A percentile compares a stretch with the other conserved stretches of the same genome.
Conservation (phyloP, 306 rosid genomes). For the Ormosia emarginata region DNA sequence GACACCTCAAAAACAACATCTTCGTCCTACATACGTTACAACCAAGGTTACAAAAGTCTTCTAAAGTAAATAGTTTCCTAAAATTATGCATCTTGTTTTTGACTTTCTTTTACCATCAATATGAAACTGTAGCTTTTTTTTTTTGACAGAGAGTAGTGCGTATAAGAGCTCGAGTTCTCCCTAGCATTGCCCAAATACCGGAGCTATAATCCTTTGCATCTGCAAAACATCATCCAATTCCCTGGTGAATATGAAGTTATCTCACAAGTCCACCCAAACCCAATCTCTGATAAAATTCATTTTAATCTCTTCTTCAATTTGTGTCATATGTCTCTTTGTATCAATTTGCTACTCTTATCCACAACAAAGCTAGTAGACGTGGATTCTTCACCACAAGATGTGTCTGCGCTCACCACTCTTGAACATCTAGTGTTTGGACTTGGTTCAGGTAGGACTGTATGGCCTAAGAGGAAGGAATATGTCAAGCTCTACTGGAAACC, state of each 20-base stretch:
- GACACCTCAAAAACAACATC: too few species aligned
- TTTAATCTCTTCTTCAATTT: constrained; percentile 42
- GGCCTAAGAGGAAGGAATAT: constrained; percentile 58
- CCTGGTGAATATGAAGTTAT: constrained; percentile 40
- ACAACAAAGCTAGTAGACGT: constrained; percentile 4
- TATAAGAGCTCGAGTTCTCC: too few species aligned
- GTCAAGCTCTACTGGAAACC: constrained; percentile 63
- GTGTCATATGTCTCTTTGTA: constrained; percentile 36
- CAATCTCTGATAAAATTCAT: constrained; percentile 34
- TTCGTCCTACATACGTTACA: too few species aligned
- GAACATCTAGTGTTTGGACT: constrained; percentile 75
- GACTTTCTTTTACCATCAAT: too few species aligned
- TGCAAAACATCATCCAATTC: neutral
- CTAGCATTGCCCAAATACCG: neutral
- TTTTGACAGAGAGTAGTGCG: too few species aligned
- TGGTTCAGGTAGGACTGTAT: constrained; percentile 45
- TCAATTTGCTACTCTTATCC: constrained; percentile 29
- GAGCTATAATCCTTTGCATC: neutral
- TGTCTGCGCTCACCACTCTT: constrained; percentile 34
- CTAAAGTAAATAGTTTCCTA: too few species aligned
- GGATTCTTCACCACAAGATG: neutral
- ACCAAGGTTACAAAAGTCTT: too few species aligned
- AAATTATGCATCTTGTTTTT: too few species aligned
- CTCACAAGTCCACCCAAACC: constrained; percentile 26
- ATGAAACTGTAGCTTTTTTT: too few species aligned